A percentile compares a stretch with the other conserved stretches of the same genome.
These are phyloP conservation scores for Wakefieldia striispora DNA, from an alignment of 768 basidiomycete genomes.

Conservation along the genomic window DNA sequence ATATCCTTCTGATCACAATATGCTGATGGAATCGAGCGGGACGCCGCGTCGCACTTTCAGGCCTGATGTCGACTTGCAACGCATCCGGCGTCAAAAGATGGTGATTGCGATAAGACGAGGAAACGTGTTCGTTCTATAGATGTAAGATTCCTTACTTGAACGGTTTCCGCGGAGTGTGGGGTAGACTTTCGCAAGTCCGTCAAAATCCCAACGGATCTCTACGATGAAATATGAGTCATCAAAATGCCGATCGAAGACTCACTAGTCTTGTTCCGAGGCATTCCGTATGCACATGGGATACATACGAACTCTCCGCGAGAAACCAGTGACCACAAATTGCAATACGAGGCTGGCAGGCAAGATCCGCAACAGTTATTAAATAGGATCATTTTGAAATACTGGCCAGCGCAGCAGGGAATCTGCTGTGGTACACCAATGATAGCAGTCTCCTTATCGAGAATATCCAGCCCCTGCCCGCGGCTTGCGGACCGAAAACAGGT, in stretches of 20 bases:
- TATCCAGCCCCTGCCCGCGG: not conserved
- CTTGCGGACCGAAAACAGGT: not conserved
- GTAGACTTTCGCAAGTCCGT: not conserved
- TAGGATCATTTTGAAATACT: not conserved
- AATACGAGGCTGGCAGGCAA: not conserved
- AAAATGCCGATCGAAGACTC: not conserved
- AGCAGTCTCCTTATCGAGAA: not conserved
- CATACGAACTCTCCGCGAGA: not conserved
- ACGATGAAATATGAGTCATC: not conserved
- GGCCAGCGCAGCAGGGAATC: not conserved
- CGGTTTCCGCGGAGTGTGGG: not conserved
- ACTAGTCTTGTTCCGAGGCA: not conserved
- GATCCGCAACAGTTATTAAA: not conserved
- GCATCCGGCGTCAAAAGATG: not conserved
- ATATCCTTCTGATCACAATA: not conserved
- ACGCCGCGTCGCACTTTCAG: not conserved
- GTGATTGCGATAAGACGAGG: slow-evolving; percentile 5
- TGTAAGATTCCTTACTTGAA: not conserved
- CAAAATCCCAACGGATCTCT: not conserved
- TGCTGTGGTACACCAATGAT: not conserved
- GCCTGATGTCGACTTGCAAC: not conserved
- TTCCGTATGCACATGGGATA: not conserved
- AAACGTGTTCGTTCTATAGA: slow-evolving; percentile 5
- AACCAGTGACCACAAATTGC: not conserved
- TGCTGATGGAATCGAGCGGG: slow-evolving; percentile 1